These are phyloP conservation scores for Gliomastix tumulicola DNA, from an alignment of 2,329 filamentous ascomycete species.

Conservation along the genomic window DNA sequence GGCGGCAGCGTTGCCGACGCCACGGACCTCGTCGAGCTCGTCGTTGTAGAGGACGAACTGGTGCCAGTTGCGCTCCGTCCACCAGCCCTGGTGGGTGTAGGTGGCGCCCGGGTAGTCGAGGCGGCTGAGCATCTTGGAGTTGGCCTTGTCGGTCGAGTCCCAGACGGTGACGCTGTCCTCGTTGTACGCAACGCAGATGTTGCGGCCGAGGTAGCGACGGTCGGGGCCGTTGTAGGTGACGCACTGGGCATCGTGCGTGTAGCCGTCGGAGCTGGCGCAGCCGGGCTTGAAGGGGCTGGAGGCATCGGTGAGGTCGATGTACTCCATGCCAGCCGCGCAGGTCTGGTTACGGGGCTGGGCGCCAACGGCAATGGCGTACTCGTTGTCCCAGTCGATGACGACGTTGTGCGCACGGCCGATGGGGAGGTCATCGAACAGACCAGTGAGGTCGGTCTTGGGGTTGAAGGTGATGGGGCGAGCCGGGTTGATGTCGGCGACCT, in stretches of 20 bases:
- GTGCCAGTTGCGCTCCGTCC: conserved; percentile 21
- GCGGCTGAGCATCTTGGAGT: conserved; percentile 29
- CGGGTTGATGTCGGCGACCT: conserved; percentile 33
- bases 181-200: conserved; percentile 23
- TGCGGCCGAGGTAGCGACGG: conserved; percentile 27
- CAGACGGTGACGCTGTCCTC: conserved; percentile 25
- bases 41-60: conserved; percentile 31
- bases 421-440: conserved; percentile 17
- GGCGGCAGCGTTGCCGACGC: conserved; percentile 20
- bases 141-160: conserved; percentile 34
- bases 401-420: conserved; percentile 7
- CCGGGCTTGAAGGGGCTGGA: conserved; percentile 44
- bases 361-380: conserved; percentile 38
- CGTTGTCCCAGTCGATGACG: conserved; percentile 30
- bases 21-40: conserved; percentile 30
- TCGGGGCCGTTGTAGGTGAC: conserved; percentile 10
- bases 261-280: conserved; percentile 46
- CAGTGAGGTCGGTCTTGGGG: conserved; percentile 8
- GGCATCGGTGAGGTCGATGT: conserved; percentile 49
- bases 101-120: conserved; percentile 39
- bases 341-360: conserved; percentile 28
- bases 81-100: conserved; percentile 43
- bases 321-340: conserved; percentile 46
- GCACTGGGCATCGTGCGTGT: conserved; percentile 41
- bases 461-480: conserved; percentile 7